Base-by-base conservation (phyloP, 2,329 filamentous ascomycete genomes). In the Coleophoma eucalyptorum region DNA sequence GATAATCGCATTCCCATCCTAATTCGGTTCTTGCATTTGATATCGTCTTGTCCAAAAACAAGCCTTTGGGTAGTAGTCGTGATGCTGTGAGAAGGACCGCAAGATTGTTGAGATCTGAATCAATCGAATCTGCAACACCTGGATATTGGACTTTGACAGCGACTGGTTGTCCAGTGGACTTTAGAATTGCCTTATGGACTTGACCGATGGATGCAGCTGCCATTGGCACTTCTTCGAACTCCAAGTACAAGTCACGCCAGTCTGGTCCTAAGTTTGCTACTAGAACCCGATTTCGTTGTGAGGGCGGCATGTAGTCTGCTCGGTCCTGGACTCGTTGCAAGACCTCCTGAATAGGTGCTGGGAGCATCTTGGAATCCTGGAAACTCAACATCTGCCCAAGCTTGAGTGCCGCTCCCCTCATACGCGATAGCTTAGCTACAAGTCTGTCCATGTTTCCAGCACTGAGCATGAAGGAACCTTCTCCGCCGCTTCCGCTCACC, bases 91-190 rank as follows among this genome's bases (percentile, higher is more conserved):
- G 81, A 2, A 99, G 84, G 50, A 99, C 80, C 8, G 88, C 90
- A 32, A 99, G 79, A 63, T 99, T 99, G 70, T 90, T 95, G 1
- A 99, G 79, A 63, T 99, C 94, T 1, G 93, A 97, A 69, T 96
- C 91, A 67, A 99, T 99, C 4, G 92, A 97, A 67, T 90, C 86
- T 16, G 93, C 90, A 1, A 99, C 94, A 13, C 95, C 95, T 0
- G 94, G 94, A 62, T 99, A 99, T 69, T 99, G 94, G 10, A 99
- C 86, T 70, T 99, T 99, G 63, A 99, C 92, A 3, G 94, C 94
- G 0, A 99, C 94, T 41, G 78, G 76, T 57, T 85, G 78, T 37
- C 86, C 86, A 38, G 79, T 91, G 3, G 86, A 86, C 60, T 85
- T 87, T 18, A 99, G 76, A 0, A 84, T 83, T 3, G 91, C 94